Conservation (phyloP, 306 rosid species). For the Neltuma alba region DNA sequence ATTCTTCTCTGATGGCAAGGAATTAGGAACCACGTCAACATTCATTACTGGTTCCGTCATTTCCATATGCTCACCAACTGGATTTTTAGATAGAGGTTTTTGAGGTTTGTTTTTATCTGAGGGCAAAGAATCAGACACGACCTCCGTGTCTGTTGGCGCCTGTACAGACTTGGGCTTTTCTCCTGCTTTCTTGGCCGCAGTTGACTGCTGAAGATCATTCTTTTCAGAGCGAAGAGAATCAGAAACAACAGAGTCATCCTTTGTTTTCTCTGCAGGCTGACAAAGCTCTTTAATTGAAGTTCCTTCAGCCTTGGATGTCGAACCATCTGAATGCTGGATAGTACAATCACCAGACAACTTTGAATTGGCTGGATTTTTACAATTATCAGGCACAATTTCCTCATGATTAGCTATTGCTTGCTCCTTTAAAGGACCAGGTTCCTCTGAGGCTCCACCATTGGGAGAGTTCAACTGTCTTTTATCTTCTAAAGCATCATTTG, state of each 20-base stretch:
- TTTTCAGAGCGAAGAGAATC: slow-evolving; percentile 46
- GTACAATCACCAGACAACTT: slow-evolving; percentile 40
- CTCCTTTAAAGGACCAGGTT: slow-evolving; percentile 36
- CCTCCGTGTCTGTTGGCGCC: slow-evolving; percentile 39
- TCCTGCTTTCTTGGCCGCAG: slow-evolving; percentile 35
- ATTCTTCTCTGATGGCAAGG: slow-evolving; percentile 33
- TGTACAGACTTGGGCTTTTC: slow-evolving; percentile 34
- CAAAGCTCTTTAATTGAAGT: slow-evolving; percentile 42
- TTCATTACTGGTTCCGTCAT: slow-evolving; percentile 37
- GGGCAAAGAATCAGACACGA: slow-evolving; percentile 34
- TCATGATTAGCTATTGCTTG: slow-evolving; percentile 36
- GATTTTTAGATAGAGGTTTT: slow-evolving; percentile 18
- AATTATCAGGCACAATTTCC: slow-evolving; percentile 40
- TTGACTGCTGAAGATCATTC: slow-evolving; percentile 45
- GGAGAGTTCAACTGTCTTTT: slow-evolving; percentile 24
- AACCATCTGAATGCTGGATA: slow-evolving; percentile 36
- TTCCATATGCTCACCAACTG: slow-evolving; percentile 36
- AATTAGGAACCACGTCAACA: slow-evolving; percentile 45
- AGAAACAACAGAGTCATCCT: slow-evolving; percentile 45
- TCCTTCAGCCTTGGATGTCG: slow-evolving; percentile 45
- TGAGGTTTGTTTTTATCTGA: slow-evolving; percentile 31
- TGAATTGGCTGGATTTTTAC: slow-evolving; percentile 40
- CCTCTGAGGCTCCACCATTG: slow-evolving; percentile 40
- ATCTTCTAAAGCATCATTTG: slow-evolving; percentile 48
- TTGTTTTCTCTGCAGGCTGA: slow-evolving; percentile 36